A percentile compares a stretch with the other conserved stretches of the same genome.
Conservation (phyloP, 2,329 filamentous ascomycete species). For the Colletotrichum tanaceti region DNA sequence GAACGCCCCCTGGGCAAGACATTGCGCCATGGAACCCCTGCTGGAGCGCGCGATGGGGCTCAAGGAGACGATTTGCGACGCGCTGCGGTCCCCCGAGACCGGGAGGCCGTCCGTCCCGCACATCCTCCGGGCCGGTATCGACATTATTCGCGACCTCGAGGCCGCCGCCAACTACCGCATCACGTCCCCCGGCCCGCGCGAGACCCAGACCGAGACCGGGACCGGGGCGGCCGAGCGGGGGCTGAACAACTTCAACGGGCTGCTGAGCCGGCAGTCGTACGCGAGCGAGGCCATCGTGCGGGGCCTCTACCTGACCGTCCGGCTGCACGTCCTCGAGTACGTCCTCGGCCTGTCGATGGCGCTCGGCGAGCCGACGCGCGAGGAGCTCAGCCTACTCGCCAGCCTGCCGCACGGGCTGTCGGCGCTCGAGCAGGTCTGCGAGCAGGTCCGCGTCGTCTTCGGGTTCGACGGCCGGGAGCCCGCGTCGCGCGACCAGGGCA, state of each 20-base stretch:
- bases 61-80: neutral
- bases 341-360: constrained; percentile 26
- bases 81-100: neutral
- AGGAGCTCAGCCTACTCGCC: constrained; percentile 21
- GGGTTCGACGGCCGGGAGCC: constrained; percentile 31
- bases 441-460: constrained; percentile 28
- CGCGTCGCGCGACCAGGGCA: constrained; percentile 9
- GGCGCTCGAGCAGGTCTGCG: constrained; percentile 34
- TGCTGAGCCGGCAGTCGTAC: constrained; percentile 38
- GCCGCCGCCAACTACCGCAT: constrained; percentile 23
- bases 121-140: constrained; percentile 18
- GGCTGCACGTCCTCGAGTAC: constrained; percentile 24
- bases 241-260: constrained; percentile 18
- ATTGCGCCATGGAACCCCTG: constrained; percentile 12
- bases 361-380: constrained; percentile 26
- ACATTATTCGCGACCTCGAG: constrained; percentile 29
- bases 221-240: neutral
- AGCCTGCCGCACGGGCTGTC: constrained; percentile 34
- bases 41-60: constrained; percentile 23
- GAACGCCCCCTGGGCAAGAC: neutral
- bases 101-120: constrained; percentile 2
- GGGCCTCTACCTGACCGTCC: constrained; percentile 27
- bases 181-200: neutral
- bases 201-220: too few species aligned
- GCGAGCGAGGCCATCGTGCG: constrained; percentile 39